These are phyloP conservation scores for Beta macrorhiza DNA, from an alignment of 179 eudicot species.

Conservation along the genomic window DNA sequence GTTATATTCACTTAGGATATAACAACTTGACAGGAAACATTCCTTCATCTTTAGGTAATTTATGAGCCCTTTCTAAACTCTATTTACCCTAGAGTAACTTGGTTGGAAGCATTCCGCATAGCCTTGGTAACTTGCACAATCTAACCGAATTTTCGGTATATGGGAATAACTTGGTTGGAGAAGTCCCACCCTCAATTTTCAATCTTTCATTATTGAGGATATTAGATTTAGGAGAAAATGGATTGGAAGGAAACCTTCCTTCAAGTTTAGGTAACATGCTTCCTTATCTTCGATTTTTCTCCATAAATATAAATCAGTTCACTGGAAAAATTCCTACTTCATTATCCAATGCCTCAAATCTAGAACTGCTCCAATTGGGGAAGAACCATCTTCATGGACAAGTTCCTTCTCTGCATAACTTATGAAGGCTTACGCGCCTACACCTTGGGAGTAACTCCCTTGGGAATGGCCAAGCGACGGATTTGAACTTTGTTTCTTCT, in stretches of 20 bases:
- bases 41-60: conserved; percentile 26
- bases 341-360: conserved; percentile 37
- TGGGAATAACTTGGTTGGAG: conserved; percentile 11
- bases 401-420: conserved; percentile 22
- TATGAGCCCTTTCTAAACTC: conserved; percentile 12
- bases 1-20: background rate
- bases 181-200: conserved; percentile 20
- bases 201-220: conserved; percentile 6
- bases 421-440: conserved; percentile 15
- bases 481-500: conserved; percentile 35
- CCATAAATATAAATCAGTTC: conserved; percentile 26
- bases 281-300: conserved; percentile 34
- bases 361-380: background rate
- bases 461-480: conserved; percentile 23
- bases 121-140: conserved; percentile 14
- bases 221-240: conserved; percentile 12
- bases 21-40: conserved; percentile 18
- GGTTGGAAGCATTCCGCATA: conserved; percentile 20
- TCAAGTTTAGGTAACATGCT: conserved; percentile 28
- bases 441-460: conserved; percentile 18
- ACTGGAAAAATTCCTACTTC: conserved; percentile 42
- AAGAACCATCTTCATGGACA: conserved; percentile 32
- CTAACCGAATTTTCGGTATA: background rate
- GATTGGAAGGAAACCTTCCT: conserved; percentile 39
- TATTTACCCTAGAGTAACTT: background rate